Conservation (phyloP, 106 monocot species). For the Acorus calamus region DNA sequence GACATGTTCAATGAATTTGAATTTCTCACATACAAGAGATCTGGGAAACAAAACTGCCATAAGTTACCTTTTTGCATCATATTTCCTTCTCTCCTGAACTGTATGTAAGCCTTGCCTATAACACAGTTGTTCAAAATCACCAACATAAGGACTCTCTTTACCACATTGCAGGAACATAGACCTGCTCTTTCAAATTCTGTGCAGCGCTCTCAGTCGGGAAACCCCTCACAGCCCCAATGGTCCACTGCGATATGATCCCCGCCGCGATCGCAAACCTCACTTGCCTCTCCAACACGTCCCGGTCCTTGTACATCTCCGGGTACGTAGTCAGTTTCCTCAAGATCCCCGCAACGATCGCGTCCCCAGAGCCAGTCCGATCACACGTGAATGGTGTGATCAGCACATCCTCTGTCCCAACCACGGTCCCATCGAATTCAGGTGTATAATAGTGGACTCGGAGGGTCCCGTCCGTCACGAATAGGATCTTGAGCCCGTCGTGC, state of each 20-base stretch:
- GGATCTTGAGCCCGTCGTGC: conserved; percentile 69
- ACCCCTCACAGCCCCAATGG: conserved; percentile 76
- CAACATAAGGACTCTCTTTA: conserved; percentile 8
- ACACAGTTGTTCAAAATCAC: too few relatives aligned
- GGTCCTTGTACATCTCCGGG: conserved; percentile 67
- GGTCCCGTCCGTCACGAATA: conserved; percentile 80
- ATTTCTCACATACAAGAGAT: too few relatives aligned
- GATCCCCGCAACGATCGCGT: conserved; percentile 78
- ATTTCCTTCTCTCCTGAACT: too few relatives aligned
- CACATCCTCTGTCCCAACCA: conserved; percentile 83
- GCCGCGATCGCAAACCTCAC: conserved; percentile 86
- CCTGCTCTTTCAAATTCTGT: conserved; percentile 90
- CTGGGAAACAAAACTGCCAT: too few relatives aligned
- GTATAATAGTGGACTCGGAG: conserved; percentile 87
- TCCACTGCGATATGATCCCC: conserved; percentile 96
- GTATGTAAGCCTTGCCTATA: too few relatives aligned
- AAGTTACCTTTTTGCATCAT: too few relatives aligned
- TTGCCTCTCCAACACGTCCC: conserved; percentile 66
- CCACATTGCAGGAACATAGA: conserved; percentile 95
- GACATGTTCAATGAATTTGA: too few relatives aligned
- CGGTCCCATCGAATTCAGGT: conserved; percentile 72
- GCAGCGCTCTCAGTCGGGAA: conserved; percentile 86
- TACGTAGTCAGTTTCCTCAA: conserved; percentile 68
- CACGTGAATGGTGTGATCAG: conserved; percentile 85
- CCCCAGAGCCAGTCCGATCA: conserved; percentile 89